Conservation (phyloP, 23 red algal species). For the Chondrus crispus region DNA sequence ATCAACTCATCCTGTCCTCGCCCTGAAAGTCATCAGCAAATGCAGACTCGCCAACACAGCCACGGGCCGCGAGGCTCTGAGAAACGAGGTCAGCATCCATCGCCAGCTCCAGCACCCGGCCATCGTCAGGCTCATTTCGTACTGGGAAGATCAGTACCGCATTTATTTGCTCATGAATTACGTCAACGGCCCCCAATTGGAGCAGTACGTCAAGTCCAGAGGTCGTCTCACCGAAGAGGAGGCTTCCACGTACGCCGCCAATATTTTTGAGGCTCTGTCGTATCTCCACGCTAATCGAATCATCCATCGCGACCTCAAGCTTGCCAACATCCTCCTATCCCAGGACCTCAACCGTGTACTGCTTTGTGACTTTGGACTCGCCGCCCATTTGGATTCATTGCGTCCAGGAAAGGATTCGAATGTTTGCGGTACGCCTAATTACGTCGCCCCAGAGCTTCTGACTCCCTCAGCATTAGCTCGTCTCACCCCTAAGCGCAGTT, state of each 20-base stretch:
- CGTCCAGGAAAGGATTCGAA: not conserved
- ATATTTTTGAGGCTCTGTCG: not conserved
- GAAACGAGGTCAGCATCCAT: conserved; percentile 7
- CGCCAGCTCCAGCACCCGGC: not conserved
- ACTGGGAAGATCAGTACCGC: not conserved
- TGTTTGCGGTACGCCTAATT: conserved; percentile 26
- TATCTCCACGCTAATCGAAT: conserved; percentile 20
- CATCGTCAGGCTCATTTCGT: conserved; percentile 1
- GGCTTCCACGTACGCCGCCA: not conserved
- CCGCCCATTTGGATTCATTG: not conserved
- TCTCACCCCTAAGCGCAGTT: too few relatives aligned
- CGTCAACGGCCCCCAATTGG: not conserved
- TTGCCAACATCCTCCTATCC: not conserved
- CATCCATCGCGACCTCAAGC: conserved; percentile 13
- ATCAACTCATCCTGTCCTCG: not conserved
- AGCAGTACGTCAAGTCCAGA: not conserved
- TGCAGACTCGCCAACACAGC: not conserved
- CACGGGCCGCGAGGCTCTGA: not conserved
- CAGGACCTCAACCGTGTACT: not conserved
- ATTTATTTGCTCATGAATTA: conserved; percentile 21
- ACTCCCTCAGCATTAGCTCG: not conserved
- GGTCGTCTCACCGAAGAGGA: not conserved
- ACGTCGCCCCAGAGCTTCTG: conserved; percentile 10
- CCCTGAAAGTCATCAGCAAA: conserved; percentile 13
- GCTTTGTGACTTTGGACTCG: conserved; percentile 34